Evolutionary conservation across 2,329 filamentous ascomycete genomes (phyloP).

Genomic region (Cadophora sp.): DNA sequence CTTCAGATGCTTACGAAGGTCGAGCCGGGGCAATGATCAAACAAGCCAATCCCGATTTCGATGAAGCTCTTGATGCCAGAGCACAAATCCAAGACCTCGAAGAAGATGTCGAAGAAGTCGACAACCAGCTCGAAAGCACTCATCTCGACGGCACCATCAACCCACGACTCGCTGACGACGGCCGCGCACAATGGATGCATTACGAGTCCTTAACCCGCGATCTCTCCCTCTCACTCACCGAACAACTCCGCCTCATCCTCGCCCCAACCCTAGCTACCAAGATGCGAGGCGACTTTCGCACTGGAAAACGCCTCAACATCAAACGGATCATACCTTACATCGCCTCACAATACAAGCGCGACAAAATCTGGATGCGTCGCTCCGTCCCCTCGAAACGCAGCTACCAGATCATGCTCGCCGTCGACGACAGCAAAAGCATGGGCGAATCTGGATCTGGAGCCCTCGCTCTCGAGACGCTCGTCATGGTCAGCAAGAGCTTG

Average conservation of each 20-base stretch:
- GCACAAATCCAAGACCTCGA: constrained; percentile 43
- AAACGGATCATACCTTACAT: constrained; percentile 99
- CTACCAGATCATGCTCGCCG: constrained; percentile 96
- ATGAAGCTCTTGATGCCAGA: constrained; percentile 56
- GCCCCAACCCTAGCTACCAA: constrained; percentile 95
- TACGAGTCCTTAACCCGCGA: constrained; percentile 86
- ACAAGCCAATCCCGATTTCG: constrained; percentile 51
- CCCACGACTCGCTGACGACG: constrained; percentile 53
- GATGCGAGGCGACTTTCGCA: constrained; percentile 94
- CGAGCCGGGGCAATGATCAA: constrained; percentile 64
- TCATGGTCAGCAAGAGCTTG: constrained; percentile 85
- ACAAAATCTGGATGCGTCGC: constrained; percentile 99
- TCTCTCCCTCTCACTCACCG: constrained; percentile 87
- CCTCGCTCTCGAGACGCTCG: constrained; percentile 91
- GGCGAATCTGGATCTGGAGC: constrained; percentile 76
- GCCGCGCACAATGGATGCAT: constrained; percentile 80
- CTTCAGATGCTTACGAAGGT: constrained; percentile 59
- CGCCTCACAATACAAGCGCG: constrained; percentile 95
- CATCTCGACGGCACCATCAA: constrained; percentile 58
- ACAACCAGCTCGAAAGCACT: constrained; percentile 72
- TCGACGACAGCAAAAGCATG: constrained; percentile 97
- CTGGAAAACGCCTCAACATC: constrained; percentile 97
- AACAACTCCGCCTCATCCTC: constrained; percentile 94
- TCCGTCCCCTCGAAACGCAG: constrained; percentile 89
- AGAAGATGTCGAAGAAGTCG: constrained; percentile 46